phyloP scores from a whole-genome alignment of 176 grass and related monocot species.

The Triticum urartu region DNA sequence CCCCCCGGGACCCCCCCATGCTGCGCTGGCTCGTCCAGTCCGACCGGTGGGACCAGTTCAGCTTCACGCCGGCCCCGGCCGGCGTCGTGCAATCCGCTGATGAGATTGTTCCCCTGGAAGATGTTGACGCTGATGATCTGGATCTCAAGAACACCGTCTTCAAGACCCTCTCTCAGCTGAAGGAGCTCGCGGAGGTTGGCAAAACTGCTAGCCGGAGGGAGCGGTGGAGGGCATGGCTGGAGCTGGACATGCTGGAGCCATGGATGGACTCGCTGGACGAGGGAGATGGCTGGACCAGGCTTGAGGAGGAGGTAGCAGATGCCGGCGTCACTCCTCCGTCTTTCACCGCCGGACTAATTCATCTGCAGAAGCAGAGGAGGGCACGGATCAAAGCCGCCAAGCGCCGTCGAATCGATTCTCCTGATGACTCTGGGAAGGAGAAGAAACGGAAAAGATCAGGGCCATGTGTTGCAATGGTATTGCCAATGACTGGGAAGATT shows the following conservation, averaged over 20 bases:
- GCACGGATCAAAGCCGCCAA: constrained; percentile 71
- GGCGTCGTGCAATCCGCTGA: background rate
- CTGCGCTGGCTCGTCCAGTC: constrained; percentile 47
- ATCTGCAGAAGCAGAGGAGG: constrained; percentile 47
- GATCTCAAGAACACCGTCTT: constrained; percentile 41
- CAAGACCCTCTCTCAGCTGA: constrained; percentile 45
- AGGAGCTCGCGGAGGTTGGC: constrained; percentile 38
- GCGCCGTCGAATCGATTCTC: constrained; percentile 43
- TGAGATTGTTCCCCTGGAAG: background rate
- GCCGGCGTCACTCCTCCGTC: constrained; percentile 60
- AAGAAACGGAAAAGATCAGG: constrained; percentile 19
- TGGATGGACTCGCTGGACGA: constrained; percentile 34
- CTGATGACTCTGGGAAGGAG: background rate
- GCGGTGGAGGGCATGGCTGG: constrained; percentile 27
- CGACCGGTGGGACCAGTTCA: background rate
- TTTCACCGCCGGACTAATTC: constrained; percentile 26
- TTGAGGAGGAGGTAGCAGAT: constrained; percentile 41
- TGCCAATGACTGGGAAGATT: constrained; percentile 68
- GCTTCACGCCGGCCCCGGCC: background rate
- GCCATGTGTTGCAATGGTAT: background rate
- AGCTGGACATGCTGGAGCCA: constrained; percentile 20
- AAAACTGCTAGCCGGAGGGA: constrained; percentile 46
- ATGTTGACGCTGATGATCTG: background rate
- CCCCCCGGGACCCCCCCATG: constrained; percentile 28
- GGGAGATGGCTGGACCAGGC: background rate